Evolutionary conservation across 2,329 filamentous ascomycete genomes (phyloP).

Genomic region (Trichoderma atrobrunneum): DNA sequence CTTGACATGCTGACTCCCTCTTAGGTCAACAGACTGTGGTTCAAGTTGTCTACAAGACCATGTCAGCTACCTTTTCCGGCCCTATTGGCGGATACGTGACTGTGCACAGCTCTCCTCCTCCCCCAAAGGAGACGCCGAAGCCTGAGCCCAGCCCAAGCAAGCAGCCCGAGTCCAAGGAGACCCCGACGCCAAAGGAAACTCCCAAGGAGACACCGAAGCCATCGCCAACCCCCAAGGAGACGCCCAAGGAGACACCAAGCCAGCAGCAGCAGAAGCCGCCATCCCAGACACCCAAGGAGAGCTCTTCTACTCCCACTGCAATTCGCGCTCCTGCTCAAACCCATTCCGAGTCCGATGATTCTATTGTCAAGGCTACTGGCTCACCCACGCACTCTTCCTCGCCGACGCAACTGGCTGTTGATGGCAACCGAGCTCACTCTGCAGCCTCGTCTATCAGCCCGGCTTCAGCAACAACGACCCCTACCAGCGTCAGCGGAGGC

Average conservation of each 20-base stretch:
- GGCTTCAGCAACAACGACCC: slow-evolving; percentile 12
- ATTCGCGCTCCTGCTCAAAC: slow-evolving; percentile 20
- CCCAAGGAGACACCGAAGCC: slow-evolving; percentile 15
- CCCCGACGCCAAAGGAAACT: slow-evolving; percentile 17
- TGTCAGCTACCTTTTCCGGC: slow-evolving; percentile 42
- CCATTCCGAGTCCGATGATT: slow-evolving; percentile 26
- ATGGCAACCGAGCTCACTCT: slow-evolving; percentile 23
- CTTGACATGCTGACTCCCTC: not conserved
- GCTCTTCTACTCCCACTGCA: not conserved
- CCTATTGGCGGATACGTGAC: slow-evolving; percentile 43
- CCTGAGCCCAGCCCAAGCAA: slow-evolving; percentile 15
- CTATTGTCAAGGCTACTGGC: slow-evolving; percentile 33
- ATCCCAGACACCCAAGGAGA: not conserved
- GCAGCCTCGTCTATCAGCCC: slow-evolving; percentile 25
- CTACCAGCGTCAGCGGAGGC: not conserved
- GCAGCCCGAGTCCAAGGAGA: slow-evolving; percentile 3
- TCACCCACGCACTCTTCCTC: slow-evolving; percentile 19
- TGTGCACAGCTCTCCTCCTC: slow-evolving; percentile 25
- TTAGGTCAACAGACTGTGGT: slow-evolving; percentile 25
- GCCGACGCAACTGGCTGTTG: slow-evolving; percentile 3
- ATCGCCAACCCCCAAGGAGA: slow-evolving; percentile 20
- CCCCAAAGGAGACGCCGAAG: slow-evolving; percentile 14
- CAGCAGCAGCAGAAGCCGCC: not conserved
- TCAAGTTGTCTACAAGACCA: slow-evolving; percentile 42
- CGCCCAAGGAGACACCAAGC: slow-evolving; percentile 20